Evolutionary conservation across 1,284 basidiomycete species (phyloP).

Genomic region (Peniophora sp.): DNA sequence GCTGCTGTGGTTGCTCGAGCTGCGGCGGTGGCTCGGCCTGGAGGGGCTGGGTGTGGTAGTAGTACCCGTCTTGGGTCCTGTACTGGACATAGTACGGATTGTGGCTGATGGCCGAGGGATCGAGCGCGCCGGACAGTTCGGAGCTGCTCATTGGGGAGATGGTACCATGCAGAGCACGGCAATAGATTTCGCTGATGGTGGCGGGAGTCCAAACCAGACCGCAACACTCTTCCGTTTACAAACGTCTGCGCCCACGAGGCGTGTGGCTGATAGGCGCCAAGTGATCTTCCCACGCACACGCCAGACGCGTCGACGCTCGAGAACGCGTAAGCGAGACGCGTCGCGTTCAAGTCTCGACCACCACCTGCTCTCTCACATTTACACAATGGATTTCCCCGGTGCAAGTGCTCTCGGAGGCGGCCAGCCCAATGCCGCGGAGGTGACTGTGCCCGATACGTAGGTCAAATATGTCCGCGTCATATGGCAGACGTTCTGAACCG

Average conservation of each 20-base stretch:
- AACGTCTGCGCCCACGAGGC: no score
- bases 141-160: constrained; percentile 24
- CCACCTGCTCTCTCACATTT: neutral
- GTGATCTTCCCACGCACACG: neutral
- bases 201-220: neutral
- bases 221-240: neutral
- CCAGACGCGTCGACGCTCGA: neutral
- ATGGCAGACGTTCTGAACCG: neutral
- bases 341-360: neutral
- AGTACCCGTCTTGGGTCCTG: no score
- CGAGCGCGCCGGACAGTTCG: constrained; percentile 69
- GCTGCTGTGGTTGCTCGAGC: no score
- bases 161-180: constrained; percentile 27
- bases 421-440: constrained; percentile 3
- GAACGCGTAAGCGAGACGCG: constrained; percentile 4
- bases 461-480: neutral
- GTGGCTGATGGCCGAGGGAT: constrained; percentile 47
- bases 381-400: constrained; percentile 1
- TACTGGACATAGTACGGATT: constrained; percentile 1
- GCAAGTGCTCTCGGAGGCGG: constrained; percentile 1
- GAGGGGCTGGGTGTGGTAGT: no score
- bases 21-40: no score
- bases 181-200: neutral
- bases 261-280: neutral
- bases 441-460: constrained; percentile 12